Conservation (phyloP, 2,329 filamentous ascomycete genomes). For the Alternaria gaisen region DNA sequence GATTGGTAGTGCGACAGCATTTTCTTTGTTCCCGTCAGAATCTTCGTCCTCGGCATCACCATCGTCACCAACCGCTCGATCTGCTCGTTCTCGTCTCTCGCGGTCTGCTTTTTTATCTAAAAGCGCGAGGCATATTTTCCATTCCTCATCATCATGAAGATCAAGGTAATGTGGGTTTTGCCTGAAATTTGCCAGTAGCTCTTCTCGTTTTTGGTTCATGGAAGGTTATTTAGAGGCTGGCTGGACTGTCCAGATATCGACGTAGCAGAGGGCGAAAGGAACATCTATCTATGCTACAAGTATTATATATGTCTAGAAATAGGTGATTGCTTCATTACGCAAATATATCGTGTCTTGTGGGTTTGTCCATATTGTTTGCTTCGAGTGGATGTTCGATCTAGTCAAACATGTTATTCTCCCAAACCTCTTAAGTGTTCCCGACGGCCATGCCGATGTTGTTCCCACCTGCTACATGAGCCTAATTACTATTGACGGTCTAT, state of each 20-base stretch:
- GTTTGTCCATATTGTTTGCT: background rate
- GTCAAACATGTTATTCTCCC: background rate
- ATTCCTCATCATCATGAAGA: background rate
- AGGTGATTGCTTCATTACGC: background rate
- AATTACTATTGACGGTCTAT: background rate
- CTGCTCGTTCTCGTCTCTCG: background rate
- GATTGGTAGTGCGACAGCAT: background rate
- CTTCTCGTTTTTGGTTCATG: background rate
- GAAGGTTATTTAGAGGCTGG: background rate
- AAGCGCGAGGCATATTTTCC: background rate
- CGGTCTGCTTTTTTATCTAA: background rate
- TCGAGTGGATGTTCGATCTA: background rate
- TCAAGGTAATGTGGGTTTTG: background rate
- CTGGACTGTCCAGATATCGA: background rate
- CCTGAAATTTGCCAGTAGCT: background rate
- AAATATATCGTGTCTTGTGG: background rate
- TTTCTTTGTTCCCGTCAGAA: background rate
- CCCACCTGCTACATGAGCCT: background rate
- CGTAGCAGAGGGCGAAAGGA: background rate
- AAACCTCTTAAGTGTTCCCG: background rate
- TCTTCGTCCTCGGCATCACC: background rate
- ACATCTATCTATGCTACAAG: background rate
- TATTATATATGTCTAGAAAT: background rate
- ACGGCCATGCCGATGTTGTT: background rate
- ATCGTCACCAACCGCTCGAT: background rate